Evolutionary conservation across 495 filamentous ascomycete genomes (phyloP), one percentile per base, ranked within the genome.

Genomic region (Penicillium parvum): DNA sequence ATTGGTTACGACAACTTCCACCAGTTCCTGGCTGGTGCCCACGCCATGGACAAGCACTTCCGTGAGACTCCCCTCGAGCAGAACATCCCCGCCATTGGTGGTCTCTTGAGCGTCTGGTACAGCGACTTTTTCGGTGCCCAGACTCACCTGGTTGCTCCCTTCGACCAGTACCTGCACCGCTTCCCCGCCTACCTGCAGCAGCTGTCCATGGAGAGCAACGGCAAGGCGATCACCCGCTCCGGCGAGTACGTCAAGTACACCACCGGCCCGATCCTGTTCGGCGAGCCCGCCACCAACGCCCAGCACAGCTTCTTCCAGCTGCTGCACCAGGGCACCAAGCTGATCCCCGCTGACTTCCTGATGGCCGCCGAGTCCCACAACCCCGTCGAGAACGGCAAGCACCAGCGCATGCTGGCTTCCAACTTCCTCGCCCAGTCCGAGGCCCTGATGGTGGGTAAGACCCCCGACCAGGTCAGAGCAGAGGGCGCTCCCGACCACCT

Each of bases 251-350:
- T 95, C 63, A 94, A 95, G 66, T 97, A 97, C 75, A 96, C 90
- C 37, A 98, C 92, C 11, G 92, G 86, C 17, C 78, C 92, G 15
- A 86, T 98, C 66, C 71, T 98, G 40, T 98, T 98, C 65, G 92
- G 92, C 57, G 92, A 97, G 75, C 92, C 92, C 39, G 92, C 90
- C 64, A 98, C 92, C 65, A 98, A 98, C 63, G 92, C 92, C 45
- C 92, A 98, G 76, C 92, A 98, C 79, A 97, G 92, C 43, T 98
- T 98, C 82, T 98, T 91, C 83, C 92, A 98, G 76, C 83, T 98
- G 37, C 79, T 98, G 27, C 92, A 98, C 75, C 92, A 98, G 72
- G 92, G 92, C 52, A 97, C 94, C 53, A 97, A 97, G 79, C 83
- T 98, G 49, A 97, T 98, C 60, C 92, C 92, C 8, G 84, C 90